A percentile compares a stretch with the other conserved stretches of the same genome.
These are phyloP conservation scores for Celoporthe dispersa DNA, from an alignment of 2,329 filamentous ascomycete genomes.

Conservation along the genomic window DNA sequence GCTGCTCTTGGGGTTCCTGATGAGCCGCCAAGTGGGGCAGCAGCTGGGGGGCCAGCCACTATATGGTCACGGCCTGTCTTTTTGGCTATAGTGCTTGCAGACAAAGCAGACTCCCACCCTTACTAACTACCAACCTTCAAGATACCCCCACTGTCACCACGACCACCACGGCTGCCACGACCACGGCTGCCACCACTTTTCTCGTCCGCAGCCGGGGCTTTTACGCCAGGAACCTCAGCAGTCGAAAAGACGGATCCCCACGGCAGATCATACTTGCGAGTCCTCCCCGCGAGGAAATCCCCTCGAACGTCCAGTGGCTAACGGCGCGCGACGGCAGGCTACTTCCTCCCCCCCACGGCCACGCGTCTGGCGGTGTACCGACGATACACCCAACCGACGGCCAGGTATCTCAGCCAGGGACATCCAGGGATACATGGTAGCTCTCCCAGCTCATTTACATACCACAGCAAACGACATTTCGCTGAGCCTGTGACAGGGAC, in stretches of 20 bases:
- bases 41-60: not conserved
- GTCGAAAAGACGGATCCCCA: not conserved
- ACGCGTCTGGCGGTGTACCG: not conserved
- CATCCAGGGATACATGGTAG: not conserved
- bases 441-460: not conserved
- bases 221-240: not conserved
- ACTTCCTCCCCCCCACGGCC: not conserved
- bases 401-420: not conserved
- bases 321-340: not conserved
- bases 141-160: not conserved
- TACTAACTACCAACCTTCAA: conserved; percentile 10
- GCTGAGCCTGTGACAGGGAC: conserved; percentile 27
- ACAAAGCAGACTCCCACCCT: conserved; percentile 6
- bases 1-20: not conserved
- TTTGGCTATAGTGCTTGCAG: conserved; percentile 11
- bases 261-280: not conserved
- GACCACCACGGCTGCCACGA: not conserved
- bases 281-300: not conserved
- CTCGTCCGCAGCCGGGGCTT: not conserved
- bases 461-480: not conserved
- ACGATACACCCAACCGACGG: not conserved
- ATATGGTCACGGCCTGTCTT: not conserved
- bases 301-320: not conserved
- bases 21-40: not conserved
- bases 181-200: not conserved